Conservation (phyloP, 1,284 basidiomycete species). For the Ustilago crameri region DNA sequence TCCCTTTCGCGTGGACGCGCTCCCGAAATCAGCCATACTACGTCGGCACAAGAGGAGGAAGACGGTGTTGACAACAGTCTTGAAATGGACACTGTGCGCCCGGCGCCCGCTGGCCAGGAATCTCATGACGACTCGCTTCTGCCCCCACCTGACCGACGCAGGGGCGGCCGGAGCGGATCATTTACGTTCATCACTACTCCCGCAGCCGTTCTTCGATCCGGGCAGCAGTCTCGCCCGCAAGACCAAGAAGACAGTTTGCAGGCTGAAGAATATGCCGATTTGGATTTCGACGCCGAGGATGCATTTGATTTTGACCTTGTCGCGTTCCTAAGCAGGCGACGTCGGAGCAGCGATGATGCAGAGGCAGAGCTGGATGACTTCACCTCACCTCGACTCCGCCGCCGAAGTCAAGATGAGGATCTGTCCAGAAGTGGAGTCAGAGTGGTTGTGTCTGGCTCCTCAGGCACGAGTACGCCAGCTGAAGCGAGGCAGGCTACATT, state of each 20-base stretch:
- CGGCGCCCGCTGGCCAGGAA: background rate
- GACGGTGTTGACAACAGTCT: constrained; percentile 29
- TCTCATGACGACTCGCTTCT: constrained; percentile 3
- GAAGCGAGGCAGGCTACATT: constrained; percentile 43
- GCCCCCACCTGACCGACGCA: constrained; percentile 15
- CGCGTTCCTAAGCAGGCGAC: constrained; percentile 17
- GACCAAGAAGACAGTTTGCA: constrained; percentile 15
- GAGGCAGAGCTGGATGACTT: constrained; percentile 1
- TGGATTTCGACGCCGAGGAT: constrained; percentile 38
- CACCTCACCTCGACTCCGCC: constrained; percentile 3
- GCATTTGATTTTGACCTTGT: constrained; percentile 41
- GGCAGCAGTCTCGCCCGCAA: constrained; percentile 28
- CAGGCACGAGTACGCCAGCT: constrained; percentile 36
- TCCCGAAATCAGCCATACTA: background rate
- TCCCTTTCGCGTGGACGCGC: constrained; percentile 17
- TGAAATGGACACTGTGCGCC: constrained; percentile 21
- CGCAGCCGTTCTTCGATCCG: constrained; percentile 35
- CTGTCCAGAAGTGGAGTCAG: constrained; percentile 15
- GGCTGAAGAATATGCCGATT: constrained; percentile 32
- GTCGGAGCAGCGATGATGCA: constrained; percentile 2
- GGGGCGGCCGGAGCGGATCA: constrained; percentile 23
- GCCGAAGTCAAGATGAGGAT: constrained; percentile 2
- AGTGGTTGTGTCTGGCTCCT: constrained; percentile 33
- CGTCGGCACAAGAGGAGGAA: constrained; percentile 13
- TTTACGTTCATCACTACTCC: constrained; percentile 45